Evolutionary conservation across 129 eudicot genomes (phyloP), one percentile per base, ranked within the genome.

Genomic region (Gnaphalium uliginosum): DNA sequence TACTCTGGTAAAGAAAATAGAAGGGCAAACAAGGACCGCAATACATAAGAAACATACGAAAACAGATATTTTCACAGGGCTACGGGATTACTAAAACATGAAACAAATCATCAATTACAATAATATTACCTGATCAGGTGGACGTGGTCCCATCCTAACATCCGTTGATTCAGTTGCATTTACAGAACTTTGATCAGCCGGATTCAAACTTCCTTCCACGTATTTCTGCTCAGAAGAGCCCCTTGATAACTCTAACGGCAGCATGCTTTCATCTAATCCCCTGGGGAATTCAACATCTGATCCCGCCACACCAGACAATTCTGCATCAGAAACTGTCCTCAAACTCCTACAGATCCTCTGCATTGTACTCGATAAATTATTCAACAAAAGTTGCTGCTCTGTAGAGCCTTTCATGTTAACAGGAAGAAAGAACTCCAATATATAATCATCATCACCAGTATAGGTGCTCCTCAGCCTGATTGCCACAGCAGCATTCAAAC

Each of bases 391-490:
- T 51, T 86, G 92, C 73, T 93, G 96, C 71, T 93, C 98, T 18
- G 83, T 81, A 63, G 75, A 75, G 56, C 83, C 91, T 73, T 72
- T 81, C 80, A 87, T 78, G 68, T 59, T 78, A 19, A 76, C 78
- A n/a, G 97, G 97, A 77, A 94, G 93, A 86, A 90, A 94, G 27
- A 94, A 87, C 86, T 90, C 98, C 71, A 90, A 62, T 39, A 90
- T 77, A 68, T 94, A 94, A 72, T 94, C 98, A 72, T 94, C 98
- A 37, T 87, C 81, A 8, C 85, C 90, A 2, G 98, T 94, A 53
- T 82, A 85, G 4, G 81, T 84, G 76, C 98, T 94, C 85, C 98
- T 85, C 32, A 90, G 78, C 81, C 91, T 83, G 27, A 90, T 87
- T 8, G 98, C 96, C 24, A 94, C 91, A 48, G 93, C 96, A 64